Evolutionary conservation across 2,329 filamentous ascomycete species (phyloP).

Genomic region (Nothomitra cinnamomea): DNA sequence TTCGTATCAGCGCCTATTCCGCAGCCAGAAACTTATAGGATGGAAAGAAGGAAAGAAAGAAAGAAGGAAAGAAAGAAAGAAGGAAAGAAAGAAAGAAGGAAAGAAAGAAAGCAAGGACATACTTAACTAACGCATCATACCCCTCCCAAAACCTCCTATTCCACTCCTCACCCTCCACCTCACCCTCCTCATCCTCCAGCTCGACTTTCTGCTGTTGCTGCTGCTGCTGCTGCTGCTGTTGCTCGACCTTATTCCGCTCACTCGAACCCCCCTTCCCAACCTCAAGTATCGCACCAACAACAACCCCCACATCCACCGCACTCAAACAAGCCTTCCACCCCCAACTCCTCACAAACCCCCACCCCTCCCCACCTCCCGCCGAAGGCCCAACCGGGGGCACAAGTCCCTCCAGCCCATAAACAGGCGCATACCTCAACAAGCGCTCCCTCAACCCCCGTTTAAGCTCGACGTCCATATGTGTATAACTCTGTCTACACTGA

Average conservation of each 20-base stretch:
- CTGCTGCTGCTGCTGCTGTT: too few relatives aligned
- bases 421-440: constrained; percentile 74
- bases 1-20: constrained; percentile 16
- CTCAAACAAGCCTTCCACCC: constrained; percentile 91
- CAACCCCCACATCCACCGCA: constrained; percentile 84
- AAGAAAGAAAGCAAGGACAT: constrained; percentile 19
- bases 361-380: constrained; percentile 66
- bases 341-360: constrained; percentile 96
- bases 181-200: constrained; percentile 27
- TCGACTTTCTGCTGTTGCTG: too few relatives aligned
- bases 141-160: constrained; percentile 52
- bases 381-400: constrained; percentile 65
- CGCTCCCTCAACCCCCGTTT: constrained; percentile 76
- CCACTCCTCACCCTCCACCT: constrained; percentile 44
- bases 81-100: too few relatives aligned
- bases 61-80: too few relatives aligned
- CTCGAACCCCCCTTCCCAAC: constrained; percentile 59
- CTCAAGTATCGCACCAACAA: constrained; percentile 82
- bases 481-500: constrained; percentile 90
- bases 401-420: constrained; percentile 87
- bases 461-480: constrained; percentile 95
- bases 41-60: too few relatives aligned
- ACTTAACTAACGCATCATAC: constrained; percentile 56
- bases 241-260: too few relatives aligned
- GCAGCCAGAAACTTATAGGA: too few relatives aligned